phyloP scores from a whole-genome alignment of 345 rosid species.

The Turritis glabra region DNA sequence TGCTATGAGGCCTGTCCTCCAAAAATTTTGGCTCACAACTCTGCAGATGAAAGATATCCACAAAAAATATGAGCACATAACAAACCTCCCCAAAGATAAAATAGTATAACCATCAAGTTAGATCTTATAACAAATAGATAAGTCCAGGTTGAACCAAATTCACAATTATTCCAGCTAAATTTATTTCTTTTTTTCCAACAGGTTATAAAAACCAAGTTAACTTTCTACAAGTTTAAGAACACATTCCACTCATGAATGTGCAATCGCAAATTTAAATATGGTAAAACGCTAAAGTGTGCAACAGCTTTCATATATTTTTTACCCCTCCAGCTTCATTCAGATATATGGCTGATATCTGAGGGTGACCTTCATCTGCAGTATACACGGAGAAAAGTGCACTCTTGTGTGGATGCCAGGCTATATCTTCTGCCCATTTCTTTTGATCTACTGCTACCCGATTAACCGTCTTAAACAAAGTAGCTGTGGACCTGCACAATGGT shows the following conservation, averaged over 20 bases:
- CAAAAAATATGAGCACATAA: not conserved
- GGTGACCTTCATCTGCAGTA: constrained; percentile 37
- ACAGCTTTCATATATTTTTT: not conserved
- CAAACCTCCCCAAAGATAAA: not conserved
- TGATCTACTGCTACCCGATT: constrained; percentile 30
- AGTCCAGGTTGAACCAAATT: not conserved
- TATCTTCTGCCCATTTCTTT: constrained; percentile 44
- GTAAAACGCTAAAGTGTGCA: not conserved
- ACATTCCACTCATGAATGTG: not conserved
- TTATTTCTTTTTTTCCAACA: not conserved
- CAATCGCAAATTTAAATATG: not conserved
- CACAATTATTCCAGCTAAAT: constrained; percentile 12
- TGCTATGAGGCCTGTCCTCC: constrained; percentile 40
- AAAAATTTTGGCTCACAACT: constrained; percentile 35
- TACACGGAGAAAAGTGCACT: constrained; percentile 40
- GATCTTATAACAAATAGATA: not conserved
- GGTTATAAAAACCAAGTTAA: not conserved
- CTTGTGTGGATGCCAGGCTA: constrained; percentile 44
- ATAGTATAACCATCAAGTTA: constrained; percentile 7
- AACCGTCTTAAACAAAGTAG: constrained; percentile 30
- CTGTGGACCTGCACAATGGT: constrained; percentile 35
- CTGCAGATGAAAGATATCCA: constrained; percentile 26
- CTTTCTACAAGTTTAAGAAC: constrained; percentile 4
- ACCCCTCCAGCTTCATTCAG: constrained; percentile 36
- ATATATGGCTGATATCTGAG: constrained; percentile 37